A percentile compares a stretch with the other conserved stretches of the same genome.
Conservation (phyloP, 768 basidiomycete genomes). For the Suillus placidus region DNA sequence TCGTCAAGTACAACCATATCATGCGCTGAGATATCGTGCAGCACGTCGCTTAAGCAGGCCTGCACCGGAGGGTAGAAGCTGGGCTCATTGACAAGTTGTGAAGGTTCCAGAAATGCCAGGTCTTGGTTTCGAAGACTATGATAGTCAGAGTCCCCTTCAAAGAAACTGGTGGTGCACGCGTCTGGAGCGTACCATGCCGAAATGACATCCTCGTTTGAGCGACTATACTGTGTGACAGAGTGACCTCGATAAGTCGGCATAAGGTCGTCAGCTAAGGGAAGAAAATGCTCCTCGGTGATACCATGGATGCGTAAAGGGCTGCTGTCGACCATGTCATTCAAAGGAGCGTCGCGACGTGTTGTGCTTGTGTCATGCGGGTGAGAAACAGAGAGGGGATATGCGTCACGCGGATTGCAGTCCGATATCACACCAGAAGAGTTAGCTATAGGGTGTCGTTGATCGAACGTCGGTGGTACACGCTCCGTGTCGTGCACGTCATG, state of each 20-base stretch:
- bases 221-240: background rate
- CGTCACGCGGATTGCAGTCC: background rate
- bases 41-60: background rate
- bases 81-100: background rate
- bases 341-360: background rate
- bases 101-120: background rate
- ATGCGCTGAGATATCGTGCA: conserved; percentile 8
- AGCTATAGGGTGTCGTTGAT: background rate
- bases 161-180: too few relatives aligned
- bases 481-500: too few relatives aligned
- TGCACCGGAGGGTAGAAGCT: background rate
- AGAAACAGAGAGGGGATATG: background rate
- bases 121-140: background rate
- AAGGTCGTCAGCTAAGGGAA: background rate
- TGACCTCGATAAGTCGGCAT: background rate
- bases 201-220: background rate
- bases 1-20: conserved; percentile 4
- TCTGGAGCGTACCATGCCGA: background rate
- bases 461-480: too few relatives aligned
- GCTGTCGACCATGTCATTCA: background rate
- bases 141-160: background rate
- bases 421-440: background rate
- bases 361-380: background rate
- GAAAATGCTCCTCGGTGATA: background rate
- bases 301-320: conserved; percentile 1